Evolutionary conservation across 306 rosid genomes (phyloP), one percentile per base, ranked within the genome.

Genomic region (Vigna angularis): DNA sequence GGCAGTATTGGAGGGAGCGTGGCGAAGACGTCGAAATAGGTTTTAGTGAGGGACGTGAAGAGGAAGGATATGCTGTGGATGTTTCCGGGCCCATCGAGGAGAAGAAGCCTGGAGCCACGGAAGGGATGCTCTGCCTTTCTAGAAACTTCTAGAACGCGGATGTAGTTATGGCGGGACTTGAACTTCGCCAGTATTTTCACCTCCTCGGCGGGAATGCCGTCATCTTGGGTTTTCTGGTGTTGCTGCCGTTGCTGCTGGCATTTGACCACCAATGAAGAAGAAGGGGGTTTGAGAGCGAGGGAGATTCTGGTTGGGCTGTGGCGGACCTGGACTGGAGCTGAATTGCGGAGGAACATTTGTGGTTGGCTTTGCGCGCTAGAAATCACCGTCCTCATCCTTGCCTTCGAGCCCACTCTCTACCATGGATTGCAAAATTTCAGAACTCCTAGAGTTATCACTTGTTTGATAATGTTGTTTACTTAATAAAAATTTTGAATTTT

Each of bases 1-100:
- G 97, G 99, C 1, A 95, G 4, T 42, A 93, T 75, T 0, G 96
- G 97, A 2, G 97, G 97, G 65, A 95, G 74, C 0, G 91, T 90
- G 9, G 98, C 98, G 77, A 95, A 91, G 56, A 95, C 94, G 66
- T 91, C 98, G 63, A 89, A 91, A 87, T 93, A 95, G n/a, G 97
- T 89, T 74, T 78, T 30, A 49, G 97, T 91, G 62, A 91, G 78
- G 42, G 91, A 40, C 66, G 85, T 90, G 89, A 87, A 86, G 24
- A 70, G 89, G 87, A 86, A 91, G 0, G 97, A 91, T 32, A 95
- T 86, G 88, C 96, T 93, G 90, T 93, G 99, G 74, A 95, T 93
- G 89, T 95, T 93, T 52, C 98, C 98, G 3, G 99, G 98, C 32
- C n/a, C 68, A 36, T 95, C 98, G 0, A 95, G 91, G 13, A 92